phyloP scores from a whole-genome alignment of 108 stramenopile genomes.

The Fragilaria radians region DNA sequence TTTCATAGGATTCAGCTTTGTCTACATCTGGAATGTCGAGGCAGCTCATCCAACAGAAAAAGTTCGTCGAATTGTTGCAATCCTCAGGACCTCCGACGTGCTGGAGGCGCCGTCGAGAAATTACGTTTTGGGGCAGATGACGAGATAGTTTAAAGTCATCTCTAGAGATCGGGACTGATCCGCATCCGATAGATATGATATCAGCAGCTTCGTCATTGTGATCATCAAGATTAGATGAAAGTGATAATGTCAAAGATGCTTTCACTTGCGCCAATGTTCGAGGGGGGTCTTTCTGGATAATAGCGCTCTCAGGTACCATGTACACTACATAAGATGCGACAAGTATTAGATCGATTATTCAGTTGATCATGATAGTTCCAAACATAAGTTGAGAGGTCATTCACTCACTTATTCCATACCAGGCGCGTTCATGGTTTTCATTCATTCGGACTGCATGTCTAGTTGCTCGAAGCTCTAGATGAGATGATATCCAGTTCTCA shows the following conservation, averaged over 20 bases:
- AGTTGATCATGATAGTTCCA: not conserved
- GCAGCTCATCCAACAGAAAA: conserved; percentile 80
- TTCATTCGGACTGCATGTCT: conserved; percentile 55
- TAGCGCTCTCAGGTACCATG: conserved; percentile 45
- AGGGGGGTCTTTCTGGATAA: conserved; percentile 18
- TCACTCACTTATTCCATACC: conserved; percentile 74
- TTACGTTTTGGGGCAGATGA: not conserved
- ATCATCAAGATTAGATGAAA: not conserved
- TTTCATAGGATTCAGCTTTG: conserved; percentile 32
- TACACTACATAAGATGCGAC: conserved; percentile 28
- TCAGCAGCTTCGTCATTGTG: not conserved
- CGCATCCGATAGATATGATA: conserved; percentile 38
- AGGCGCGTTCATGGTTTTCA: conserved; percentile 27
- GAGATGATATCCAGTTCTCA: conserved; percentile 48
- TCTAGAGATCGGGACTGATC: no score
- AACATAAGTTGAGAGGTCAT: not conserved
- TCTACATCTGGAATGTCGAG: conserved; percentile 57
- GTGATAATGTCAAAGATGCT: conserved; percentile 13
- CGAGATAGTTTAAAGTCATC: not conserved
- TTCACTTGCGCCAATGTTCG: conserved; percentile 34
- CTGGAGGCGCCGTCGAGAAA: conserved; percentile 19
- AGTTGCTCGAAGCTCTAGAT: conserved; percentile 41
- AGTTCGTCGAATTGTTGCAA: conserved; percentile 74
- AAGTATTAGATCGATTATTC: not conserved
- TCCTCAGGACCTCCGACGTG: conserved; percentile 39